These are phyloP conservation scores for Multifurca ochricompacta DNA, from an alignment of 768 basidiomycete genomes.

Conservation along the genomic window DNA sequence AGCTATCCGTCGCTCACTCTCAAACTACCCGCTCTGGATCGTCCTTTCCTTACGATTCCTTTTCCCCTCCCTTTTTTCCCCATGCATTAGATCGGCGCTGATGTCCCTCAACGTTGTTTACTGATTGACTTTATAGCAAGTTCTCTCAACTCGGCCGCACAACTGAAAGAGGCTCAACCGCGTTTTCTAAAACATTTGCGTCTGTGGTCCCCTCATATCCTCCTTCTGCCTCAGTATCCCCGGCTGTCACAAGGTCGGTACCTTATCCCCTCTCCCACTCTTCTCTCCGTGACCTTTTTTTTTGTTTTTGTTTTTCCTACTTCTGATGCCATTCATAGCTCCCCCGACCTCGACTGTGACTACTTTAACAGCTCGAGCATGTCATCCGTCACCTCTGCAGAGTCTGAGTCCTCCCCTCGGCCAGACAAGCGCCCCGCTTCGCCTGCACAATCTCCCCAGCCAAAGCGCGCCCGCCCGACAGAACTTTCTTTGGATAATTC, in stretches of 20 bases:
- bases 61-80: conserved; percentile 11
- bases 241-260: conserved; percentile 20
- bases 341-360: conserved; percentile 39
- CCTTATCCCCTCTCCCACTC: background rate
- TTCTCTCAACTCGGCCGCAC: conserved; percentile 11
- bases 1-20: background rate
- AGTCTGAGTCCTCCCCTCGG: conserved; percentile 53
- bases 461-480: conserved; percentile 40
- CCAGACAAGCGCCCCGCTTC: conserved; percentile 54
- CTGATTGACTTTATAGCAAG: conserved; percentile 23
- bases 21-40: conserved; percentile 13
- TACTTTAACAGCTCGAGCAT: conserved; percentile 56
- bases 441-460: conserved; percentile 34
- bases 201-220: conserved; percentile 11
- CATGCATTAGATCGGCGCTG: conserved; percentile 17
- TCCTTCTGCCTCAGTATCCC: conserved; percentile 19
- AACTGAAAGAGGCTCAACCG: conserved; percentile 8
- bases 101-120: conserved; percentile 13
- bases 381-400: conserved; percentile 70
- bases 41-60: conserved; percentile 14
- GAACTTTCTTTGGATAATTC: conserved; percentile 23
- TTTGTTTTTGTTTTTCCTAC: too few relatives aligned
- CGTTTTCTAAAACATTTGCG: conserved; percentile 11
- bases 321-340: conserved; percentile 19
- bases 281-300: conserved; percentile 3